These are phyloP conservation scores for Paxillus rubicundulus DNA, from an alignment of 768 basidiomycete species.

Conservation along the genomic window DNA sequence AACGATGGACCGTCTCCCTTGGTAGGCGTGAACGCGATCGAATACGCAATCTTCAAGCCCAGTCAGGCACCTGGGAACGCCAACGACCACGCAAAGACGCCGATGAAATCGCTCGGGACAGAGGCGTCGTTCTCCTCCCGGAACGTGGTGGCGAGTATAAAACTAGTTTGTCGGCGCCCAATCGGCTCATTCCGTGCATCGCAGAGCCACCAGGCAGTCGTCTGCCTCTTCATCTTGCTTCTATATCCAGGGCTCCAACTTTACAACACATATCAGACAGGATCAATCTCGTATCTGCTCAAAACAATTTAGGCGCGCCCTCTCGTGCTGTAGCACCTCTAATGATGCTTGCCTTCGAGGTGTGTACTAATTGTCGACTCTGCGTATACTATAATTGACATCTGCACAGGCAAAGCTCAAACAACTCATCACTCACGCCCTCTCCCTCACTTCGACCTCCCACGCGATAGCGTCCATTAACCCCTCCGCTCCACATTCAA, in stretches of 20 bases:
- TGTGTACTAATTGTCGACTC: constrained; percentile 25
- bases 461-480: constrained; percentile 74
- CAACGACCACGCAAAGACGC: constrained; percentile 44
- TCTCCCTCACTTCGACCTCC: constrained; percentile 74
- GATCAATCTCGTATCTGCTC: constrained; percentile 77
- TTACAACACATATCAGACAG: constrained; percentile 76
- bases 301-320: constrained; percentile 64
- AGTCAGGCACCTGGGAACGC: constrained; percentile 43
- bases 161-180: background rate
- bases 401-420: constrained; percentile 69
- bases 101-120: constrained; percentile 71
- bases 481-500: constrained; percentile 46
- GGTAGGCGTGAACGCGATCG: constrained; percentile 77
- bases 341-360: constrained; percentile 78
- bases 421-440: constrained; percentile 76
- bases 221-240: constrained; percentile 68
- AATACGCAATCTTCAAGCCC: constrained; percentile 49
- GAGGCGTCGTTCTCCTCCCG: constrained; percentile 59
- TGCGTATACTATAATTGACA: background rate
- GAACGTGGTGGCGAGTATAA: constrained; percentile 59
- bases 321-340: constrained; percentile 62
- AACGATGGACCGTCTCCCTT: constrained; percentile 69
- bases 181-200: background rate
- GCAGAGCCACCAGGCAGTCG: constrained; percentile 71
- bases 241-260: constrained; percentile 69